Percentiles rank a stretch among this genome's conserved stretches.
Evolutionary conservation across 768 basidiomycete species (phyloP).

Genomic region (Russula sp.): DNA sequence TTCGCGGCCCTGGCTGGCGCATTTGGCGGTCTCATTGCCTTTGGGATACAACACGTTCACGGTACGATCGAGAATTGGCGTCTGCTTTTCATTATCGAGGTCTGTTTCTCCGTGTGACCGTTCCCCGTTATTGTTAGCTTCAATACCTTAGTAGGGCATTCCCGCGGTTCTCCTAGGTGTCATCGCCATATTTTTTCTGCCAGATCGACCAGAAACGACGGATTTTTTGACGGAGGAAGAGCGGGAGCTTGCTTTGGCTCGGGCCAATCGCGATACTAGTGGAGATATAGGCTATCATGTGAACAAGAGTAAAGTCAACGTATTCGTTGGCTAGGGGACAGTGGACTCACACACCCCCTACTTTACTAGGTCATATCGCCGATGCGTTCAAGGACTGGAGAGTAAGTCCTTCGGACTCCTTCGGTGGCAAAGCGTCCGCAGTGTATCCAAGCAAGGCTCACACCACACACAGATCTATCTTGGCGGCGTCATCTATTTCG

Average conservation of each 20-base stretch:
- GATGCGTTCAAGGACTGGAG: conserved; percentile 73
- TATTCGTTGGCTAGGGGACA: neutral
- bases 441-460: no score
- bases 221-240: conserved; percentile 50
- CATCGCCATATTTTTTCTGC: conserved; percentile 53
- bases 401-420: conserved; percentile 36
- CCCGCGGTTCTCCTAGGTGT: conserved; percentile 66
- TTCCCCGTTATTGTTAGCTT: neutral
- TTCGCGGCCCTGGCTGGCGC: conserved; percentile 84
- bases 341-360: neutral
- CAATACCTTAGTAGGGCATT: conserved; percentile 48
- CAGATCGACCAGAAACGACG: conserved; percentile 71
- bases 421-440: neutral
- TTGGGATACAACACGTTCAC: conserved; percentile 65
- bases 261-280: conserved; percentile 63
- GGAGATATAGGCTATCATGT: conserved; percentile 64
- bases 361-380: conserved; percentile 51
- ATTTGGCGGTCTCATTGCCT: conserved; percentile 81
- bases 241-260: conserved; percentile 59
- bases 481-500: conserved; percentile 75
- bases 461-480: conserved; percentile 47
- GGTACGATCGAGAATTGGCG: conserved; percentile 53
- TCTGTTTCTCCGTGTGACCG: conserved; percentile 32
- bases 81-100: conserved; percentile 73
- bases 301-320: conserved; percentile 50